Evolutionary conservation across 345 rosid species (phyloP).

Genomic region (Capsella bursapastoris): DNA sequence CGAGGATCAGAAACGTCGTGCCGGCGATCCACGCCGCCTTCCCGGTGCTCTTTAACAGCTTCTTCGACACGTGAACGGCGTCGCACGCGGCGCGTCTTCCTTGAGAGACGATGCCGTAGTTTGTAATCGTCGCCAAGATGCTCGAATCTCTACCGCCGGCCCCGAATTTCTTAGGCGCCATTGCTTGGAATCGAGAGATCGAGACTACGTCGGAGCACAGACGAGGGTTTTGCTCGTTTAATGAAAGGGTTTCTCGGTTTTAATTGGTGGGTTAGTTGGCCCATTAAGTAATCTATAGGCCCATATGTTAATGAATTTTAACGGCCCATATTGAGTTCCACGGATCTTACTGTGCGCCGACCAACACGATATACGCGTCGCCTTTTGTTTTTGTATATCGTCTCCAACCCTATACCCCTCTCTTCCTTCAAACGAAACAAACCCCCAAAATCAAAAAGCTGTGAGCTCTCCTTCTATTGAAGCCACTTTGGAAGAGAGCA

Average conservation of each 20-base stretch:
- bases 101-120: conserved; percentile 51
- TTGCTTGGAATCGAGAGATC: conserved; percentile 18
- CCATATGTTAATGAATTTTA: background rate
- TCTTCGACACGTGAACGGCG: conserved; percentile 65
- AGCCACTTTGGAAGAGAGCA: conserved; percentile 2
- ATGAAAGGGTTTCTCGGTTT: background rate
- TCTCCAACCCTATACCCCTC: conserved; percentile 39
- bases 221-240: conserved; percentile 2
- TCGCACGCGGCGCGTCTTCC: conserved; percentile 66
- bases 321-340: conserved; percentile 18
- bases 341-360: conserved; percentile 20
- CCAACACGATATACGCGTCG: conserved; percentile 18
- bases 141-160: conserved; percentile 39
- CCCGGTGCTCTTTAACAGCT: conserved; percentile 80
- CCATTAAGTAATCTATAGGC: background rate
- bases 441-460: conserved; percentile 23
- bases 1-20: conserved; percentile 69
- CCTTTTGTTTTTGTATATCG: conserved; percentile 19
- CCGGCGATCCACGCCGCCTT: conserved; percentile 90
- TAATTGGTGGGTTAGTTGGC: background rate
- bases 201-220: too few relatives aligned
- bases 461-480: conserved; percentile 38
- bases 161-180: conserved; percentile 63
- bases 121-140: conserved; percentile 52
- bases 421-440: background rate